A percentile compares a stretch with the other conserved stretches of the same genome.
Evolutionary conservation across 192 early-diverging fungal genomes (phyloP).

Genomic region (Coemansia sp.): DNA sequence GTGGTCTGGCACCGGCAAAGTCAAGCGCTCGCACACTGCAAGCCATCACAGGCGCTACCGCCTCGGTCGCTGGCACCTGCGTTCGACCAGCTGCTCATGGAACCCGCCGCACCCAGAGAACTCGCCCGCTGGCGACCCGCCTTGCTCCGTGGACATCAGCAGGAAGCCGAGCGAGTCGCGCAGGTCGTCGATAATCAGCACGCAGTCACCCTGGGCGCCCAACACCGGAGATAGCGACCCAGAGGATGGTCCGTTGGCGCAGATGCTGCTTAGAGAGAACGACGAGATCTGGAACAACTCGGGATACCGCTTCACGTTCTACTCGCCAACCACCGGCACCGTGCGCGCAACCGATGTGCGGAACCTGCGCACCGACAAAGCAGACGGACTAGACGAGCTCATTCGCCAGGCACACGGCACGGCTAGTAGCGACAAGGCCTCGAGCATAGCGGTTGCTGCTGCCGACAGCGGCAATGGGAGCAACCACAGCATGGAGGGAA

Average conservation of each 20-base stretch:
- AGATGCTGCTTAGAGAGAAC: constrained; percentile 40
- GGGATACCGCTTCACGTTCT: constrained; percentile 61
- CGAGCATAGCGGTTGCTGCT: not conserved
- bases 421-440: not conserved
- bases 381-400: constrained; percentile 31
- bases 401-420: constrained; percentile 20
- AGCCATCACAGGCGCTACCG: constrained; percentile 37
- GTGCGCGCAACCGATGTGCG: constrained; percentile 55
- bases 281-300: constrained; percentile 49
- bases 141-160: constrained; percentile 41
- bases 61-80: constrained; percentile 44
- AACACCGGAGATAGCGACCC: constrained; percentile 8
- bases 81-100: constrained; percentile 42
- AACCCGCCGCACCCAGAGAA: constrained; percentile 27
- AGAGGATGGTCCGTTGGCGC: constrained; percentile 34
- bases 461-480: not conserved
- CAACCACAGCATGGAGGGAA: not conserved
- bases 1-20: constrained; percentile 37
- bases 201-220: constrained; percentile 1
- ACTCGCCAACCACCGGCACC: constrained; percentile 60
- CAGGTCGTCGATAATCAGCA: constrained; percentile 28
- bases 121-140: constrained; percentile 11
- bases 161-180: constrained; percentile 48
- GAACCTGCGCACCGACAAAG: constrained; percentile 49
- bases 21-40: constrained; percentile 5